Evolutionary conservation across 352 stramenopile species (phyloP), one percentile per base, ranked within the genome.

Genomic region (Pseudoperonospora humuli): DNA sequence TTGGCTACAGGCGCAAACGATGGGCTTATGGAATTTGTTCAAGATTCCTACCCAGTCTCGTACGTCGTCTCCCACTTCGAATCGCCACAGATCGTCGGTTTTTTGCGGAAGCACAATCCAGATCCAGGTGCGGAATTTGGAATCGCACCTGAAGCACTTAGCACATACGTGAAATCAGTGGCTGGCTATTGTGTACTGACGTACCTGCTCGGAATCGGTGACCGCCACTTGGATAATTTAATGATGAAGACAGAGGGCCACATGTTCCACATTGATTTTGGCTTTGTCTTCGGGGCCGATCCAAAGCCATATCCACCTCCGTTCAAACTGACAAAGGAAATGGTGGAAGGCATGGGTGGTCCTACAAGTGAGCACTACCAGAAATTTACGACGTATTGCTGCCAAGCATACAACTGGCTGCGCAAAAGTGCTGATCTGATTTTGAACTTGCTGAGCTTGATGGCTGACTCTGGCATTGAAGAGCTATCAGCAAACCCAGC

Each of bases 181-280:
- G 97, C 97, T 14, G 96, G 96, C 15, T 99, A 99, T 70, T 99
- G 96, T 56, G 96, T 99, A 9, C 84, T 99, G 27, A 99, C 97
- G 29, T 99, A 99, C 73, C 64, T 99, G 15, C 67, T 99, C 9
- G 95, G 96, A 23, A 97, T 99, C 50, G 97, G 97, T 21, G 97
- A 99, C 80, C 80, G 97, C 7, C 97, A 99, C 65, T 80, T 99
- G 46, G 96, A 99, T 62, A 99, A 99, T 65, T 79, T 99, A 46
- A 98, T 99, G 95, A 91, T 99, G 53, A 92, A 89, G 42, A 79
- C 84, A 2, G 77, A 86, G 49, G 97, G 97, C 13, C 84, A 98
- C 54, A 78, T 99, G 32, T 99, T 99, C 71, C 97, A 99, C 63
- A 99, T 99, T 65, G 97, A 98, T 71, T 99, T 99, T 69, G 95